A percentile compares a stretch with the other conserved stretches of the same genome.
These are phyloP conservation scores for Barnettozyma vustinii DNA, from an alignment of 805 yeast species.

Conservation along the genomic window DNA sequence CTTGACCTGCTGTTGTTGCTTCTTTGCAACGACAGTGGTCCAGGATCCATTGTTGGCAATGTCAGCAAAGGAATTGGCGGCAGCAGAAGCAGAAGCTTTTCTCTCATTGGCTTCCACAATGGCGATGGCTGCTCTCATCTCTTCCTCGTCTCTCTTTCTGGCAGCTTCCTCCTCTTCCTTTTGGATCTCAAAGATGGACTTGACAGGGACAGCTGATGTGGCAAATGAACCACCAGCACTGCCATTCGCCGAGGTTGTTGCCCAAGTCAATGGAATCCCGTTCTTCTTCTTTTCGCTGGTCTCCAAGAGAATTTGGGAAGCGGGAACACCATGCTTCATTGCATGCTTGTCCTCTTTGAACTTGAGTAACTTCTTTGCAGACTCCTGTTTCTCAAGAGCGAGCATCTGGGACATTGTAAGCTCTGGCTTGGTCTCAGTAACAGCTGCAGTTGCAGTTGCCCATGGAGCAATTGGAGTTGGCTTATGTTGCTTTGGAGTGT, in stretches of 20 bases:
- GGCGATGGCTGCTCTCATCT: conserved; percentile 21
- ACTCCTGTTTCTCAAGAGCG: conserved; percentile 40
- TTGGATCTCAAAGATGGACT: conserved; percentile 58
- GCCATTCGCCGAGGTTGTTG: neutral
- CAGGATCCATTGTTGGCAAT: conserved; percentile 24
- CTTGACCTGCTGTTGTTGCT: conserved; percentile 10
- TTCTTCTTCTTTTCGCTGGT: conserved; percentile 13
- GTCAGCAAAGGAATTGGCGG: conserved; percentile 19
- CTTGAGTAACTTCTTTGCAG: conserved; percentile 33
- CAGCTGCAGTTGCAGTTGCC: conserved; percentile 28
- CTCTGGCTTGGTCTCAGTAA: conserved; percentile 28
- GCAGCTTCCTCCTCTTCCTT: conserved; percentile 45
- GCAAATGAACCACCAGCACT: neutral
- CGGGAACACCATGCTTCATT: conserved; percentile 5
- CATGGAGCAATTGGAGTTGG: conserved; percentile 41
- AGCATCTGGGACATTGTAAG: conserved; percentile 48
- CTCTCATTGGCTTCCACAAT: conserved; percentile 11
- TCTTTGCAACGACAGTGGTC: conserved; percentile 33
- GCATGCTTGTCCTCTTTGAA: conserved; percentile 23
- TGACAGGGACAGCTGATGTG: conserved; percentile 31
- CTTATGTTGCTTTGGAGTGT: neutral
- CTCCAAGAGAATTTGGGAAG: conserved; percentile 18
- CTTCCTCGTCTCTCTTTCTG: conserved; percentile 10
- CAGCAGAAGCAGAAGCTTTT: conserved; percentile 4
- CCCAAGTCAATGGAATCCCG: conserved; percentile 8